phyloP scores from a whole-genome alignment of 2,329 filamentous ascomycete species.

The Calonectria hawksworthii region DNA sequence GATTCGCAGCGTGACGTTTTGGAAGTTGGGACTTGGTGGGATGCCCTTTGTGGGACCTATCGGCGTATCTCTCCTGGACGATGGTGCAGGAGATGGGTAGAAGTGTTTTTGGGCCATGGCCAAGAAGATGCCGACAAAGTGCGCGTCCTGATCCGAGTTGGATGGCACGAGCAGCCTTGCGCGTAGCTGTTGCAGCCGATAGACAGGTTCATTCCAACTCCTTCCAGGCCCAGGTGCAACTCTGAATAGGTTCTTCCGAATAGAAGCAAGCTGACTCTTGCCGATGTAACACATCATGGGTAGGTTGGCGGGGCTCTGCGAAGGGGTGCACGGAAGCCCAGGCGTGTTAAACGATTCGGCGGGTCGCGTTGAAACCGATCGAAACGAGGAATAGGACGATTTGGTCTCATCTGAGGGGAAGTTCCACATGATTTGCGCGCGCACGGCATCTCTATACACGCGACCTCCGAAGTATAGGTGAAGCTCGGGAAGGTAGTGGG shows the following conservation, averaged over 20 bases:
- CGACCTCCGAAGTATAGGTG: conserved; percentile 64
- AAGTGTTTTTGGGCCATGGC: conserved; percentile 71
- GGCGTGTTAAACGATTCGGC: conserved; percentile 48
- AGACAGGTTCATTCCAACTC: conserved; percentile 62
- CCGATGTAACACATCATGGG: conserved; percentile 63
- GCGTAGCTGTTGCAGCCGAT: conserved; percentile 61
- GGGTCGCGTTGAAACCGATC: conserved; percentile 54
- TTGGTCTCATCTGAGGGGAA: conserved; percentile 45
- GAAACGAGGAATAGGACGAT: conserved; percentile 50
- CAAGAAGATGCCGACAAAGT: conserved; percentile 66
- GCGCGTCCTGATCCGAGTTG: conserved; percentile 65
- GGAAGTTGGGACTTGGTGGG: conserved; percentile 53
- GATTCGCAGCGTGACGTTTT: conserved; percentile 64
- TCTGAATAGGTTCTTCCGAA: conserved; percentile 63
- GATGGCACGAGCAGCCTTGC: conserved; percentile 62
- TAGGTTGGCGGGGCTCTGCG: conserved; percentile 40
- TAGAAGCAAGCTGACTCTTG: conserved; percentile 59
- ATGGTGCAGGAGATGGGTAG: conserved; percentile 52
- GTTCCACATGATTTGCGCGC: conserved; percentile 66
- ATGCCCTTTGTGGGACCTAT: conserved; percentile 40
- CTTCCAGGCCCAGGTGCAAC: conserved; percentile 57
- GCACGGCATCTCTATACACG: conserved; percentile 60
- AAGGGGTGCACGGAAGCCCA: conserved; percentile 37
- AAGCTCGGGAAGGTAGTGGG: conserved; percentile 56
- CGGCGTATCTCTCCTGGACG: conserved; percentile 43